Evolutionary conservation across 2,329 filamentous ascomycete species (phyloP), one percentile per base, ranked within the genome.

Genomic region (Penicillium concentricum): DNA sequence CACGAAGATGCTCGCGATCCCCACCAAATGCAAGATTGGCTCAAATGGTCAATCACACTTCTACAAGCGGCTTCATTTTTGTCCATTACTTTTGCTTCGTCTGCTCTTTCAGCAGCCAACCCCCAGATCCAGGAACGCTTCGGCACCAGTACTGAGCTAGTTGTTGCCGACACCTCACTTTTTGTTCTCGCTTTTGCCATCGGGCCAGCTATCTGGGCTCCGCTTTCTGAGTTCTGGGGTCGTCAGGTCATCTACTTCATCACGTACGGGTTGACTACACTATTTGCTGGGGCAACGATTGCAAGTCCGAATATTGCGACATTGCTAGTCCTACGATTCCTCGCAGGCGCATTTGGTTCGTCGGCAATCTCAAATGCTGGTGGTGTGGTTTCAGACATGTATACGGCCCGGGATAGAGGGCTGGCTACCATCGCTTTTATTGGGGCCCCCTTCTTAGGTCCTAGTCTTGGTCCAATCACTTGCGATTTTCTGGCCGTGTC

Each of bases 251-350:
- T 57, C 24, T 57, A 44, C 16, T 35, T 57, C 28, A 15, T 53
- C 6, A 53, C 54, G 1, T 32, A 53, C 10, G 54, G 38, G 13
- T 13, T 47, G 5, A 43, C 42, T 13, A 37, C 43, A 15, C 3
- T 57, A 4, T 44, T 53, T 24, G 35, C 26, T 3, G 49, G 54
- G 28, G n/a, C 22, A n/a, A 30, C 54, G 2, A 44, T 32, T 38
- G 49, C 49, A 20, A 42, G 41, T n/a, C 45, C 28, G 22, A 56
- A 56, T 24, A 56, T 50, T n/a, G 22, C 38, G 13, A 53, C 82
- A 0, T 74, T 90, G 4, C 69, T 89, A 28, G 78, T 87, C 13
- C 74, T 87, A n/a, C 81, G 87, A 43, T 88, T 88, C 75, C 82
- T 88, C 53, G 81, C 81, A 4, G 83, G 84, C 26, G 72, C 81